phyloP scores from a whole-genome alignment of 805 yeast species.

The Yarrowia divulgata region DNA sequence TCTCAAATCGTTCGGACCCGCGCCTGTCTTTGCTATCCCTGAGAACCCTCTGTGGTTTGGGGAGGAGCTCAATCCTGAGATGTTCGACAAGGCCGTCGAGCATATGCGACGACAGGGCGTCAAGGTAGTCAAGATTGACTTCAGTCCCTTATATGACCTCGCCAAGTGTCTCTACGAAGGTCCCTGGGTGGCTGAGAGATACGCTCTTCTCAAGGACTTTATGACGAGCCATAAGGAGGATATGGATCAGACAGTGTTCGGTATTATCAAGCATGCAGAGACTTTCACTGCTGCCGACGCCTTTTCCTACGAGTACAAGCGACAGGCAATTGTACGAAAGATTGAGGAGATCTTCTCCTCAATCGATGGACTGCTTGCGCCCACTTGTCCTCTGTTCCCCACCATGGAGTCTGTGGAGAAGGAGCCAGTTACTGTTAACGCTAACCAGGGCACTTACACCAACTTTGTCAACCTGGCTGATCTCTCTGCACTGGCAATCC shows the following conservation, averaged over 20 bases:
- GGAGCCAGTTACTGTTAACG: constrained; percentile 84
- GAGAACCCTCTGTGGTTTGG: constrained; percentile 76
- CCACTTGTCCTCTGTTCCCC: constrained; percentile 94
- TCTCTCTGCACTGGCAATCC: constrained; percentile 87
- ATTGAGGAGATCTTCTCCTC: constrained; percentile 62
- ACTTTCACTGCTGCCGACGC: constrained; percentile 81
- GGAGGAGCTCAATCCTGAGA: constrained; percentile 75
- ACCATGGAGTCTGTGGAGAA: constrained; percentile 71
- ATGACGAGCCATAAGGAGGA: constrained; percentile 74
- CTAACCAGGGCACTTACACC: constrained; percentile 97
- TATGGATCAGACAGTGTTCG: constrained; percentile 82
- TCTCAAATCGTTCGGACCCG: constrained; percentile 60
- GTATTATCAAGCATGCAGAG: constrained; percentile 80
- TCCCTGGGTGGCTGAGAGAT: constrained; percentile 98
- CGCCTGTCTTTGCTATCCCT: constrained; percentile 81
- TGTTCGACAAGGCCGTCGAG: constrained; percentile 69
- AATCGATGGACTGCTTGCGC: constrained; percentile 82
- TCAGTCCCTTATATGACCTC: constrained; percentile 74
- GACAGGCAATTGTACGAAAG: constrained; percentile 77
- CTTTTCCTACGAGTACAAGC: constrained; percentile 83
- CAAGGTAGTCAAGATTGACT: constrained; percentile 68
- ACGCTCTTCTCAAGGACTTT: constrained; percentile 77
- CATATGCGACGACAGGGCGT: constrained; percentile 63
- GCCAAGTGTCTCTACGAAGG: constrained; percentile 94
- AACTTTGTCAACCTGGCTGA: constrained; percentile 96